Evolutionary conservation across 768 basidiomycete genomes (phyloP).

Genomic region (Mycena crocata): DNA sequence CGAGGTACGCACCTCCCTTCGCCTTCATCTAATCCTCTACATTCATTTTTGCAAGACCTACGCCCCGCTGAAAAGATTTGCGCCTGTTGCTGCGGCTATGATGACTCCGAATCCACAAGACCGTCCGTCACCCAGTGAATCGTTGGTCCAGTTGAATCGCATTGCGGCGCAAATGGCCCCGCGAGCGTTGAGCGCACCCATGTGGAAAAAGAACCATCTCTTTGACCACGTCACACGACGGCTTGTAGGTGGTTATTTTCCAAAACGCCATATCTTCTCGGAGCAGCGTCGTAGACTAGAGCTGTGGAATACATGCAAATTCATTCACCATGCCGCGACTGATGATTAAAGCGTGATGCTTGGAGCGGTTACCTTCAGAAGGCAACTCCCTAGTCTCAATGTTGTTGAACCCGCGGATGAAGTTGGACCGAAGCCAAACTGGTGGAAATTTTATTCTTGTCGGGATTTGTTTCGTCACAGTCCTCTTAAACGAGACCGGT

Average conservation of each 20-base stretch:
- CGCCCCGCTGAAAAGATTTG: neutral
- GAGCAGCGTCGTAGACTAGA: no score
- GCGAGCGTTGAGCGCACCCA: neutral
- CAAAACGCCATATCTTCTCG: no score
- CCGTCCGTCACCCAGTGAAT: neutral
- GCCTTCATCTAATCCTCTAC: neutral
- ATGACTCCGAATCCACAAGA: neutral
- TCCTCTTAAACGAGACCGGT: constrained; percentile 15
- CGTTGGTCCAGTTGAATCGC: neutral
- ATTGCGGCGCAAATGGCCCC: neutral
- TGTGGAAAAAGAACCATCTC: neutral
- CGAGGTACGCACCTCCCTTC: neutral
- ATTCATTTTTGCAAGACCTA: neutral
- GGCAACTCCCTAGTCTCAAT: no score
- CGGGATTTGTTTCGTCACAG: constrained; percentile 14
- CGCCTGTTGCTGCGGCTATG: neutral
- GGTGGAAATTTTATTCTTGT: constrained; percentile 17
- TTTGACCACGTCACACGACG: neutral
- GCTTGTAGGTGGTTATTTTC: neutral
- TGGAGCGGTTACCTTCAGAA: no score
- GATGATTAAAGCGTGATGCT: no score
- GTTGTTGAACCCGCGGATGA: no score
- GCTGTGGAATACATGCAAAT: no score
- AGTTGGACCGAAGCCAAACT: no score
- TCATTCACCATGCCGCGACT: no score